Base-by-base conservation (phyloP, 2,329 filamentous ascomycete species). In the Penicillium aurantiogriseum region DNA sequence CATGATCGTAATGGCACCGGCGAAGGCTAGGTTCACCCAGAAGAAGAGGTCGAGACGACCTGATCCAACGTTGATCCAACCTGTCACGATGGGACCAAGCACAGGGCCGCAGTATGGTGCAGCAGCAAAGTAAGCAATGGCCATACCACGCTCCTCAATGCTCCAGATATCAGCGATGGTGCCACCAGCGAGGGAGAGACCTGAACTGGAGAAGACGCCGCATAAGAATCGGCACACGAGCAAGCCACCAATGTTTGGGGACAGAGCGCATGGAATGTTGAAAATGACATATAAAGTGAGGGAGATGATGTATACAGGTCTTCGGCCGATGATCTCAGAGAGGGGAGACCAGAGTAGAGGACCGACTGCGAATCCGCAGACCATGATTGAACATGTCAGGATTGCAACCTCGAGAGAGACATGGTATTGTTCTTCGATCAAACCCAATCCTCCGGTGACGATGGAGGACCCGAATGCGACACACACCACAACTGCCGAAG, bases 21-120 rank as follows among this genome's bases (percentile, higher is more conserved):
- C 58, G 43, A 74, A 72, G 33, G 65, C 71, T 51, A 75, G 58
- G 23, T 73, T 72, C 5, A 68, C 64, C 71, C 69, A 73, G 59
- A 69, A 66, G 48, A 74, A 71, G 0, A 74, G 67, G 42, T 71
- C 67, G 2, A 73, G 65, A 17, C 71, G 64, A n/a, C 59, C 49
- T 17, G 63, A 58, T 27, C 69, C 66, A 25, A 71, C 77, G 9
- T 83, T 83, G 6, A 92, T 79, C 74, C 85, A 93, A 13, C 89
- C 91, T 57, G 89, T 90, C 5, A 89, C 81, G 0, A 94, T 81
- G 5, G 88, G 88, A 55, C 88, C 87, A 59, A 88, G 83, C 2
- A 88, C 88, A 50, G 90, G 90, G 1, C 90, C 90, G 36, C 91
- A 83, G 69, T 92, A 92, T 0, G 90, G 90, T 0, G 89, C 89